Percentiles rank a stretch among this genome's conserved stretches.
Conservation (phyloP, 768 basidiomycete genomes). For the Filobasidium floriforme region DNA sequence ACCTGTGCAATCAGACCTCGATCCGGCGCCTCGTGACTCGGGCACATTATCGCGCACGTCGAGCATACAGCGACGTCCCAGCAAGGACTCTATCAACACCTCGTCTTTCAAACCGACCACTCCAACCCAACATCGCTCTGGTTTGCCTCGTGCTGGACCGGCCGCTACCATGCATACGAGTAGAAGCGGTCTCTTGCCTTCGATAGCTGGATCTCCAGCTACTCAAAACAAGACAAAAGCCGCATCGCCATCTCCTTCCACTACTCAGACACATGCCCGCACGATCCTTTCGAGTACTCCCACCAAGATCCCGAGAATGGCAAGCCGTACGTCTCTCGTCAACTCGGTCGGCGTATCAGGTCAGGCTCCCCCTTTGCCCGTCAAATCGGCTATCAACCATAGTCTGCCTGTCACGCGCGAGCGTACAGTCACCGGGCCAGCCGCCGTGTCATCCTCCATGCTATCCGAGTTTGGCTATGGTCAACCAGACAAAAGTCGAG, state of each 20-base stretch:
- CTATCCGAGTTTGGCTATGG: not conserved
- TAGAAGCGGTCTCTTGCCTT: slow-evolving; percentile 24
- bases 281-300: slow-evolving; percentile 32
- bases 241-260: slow-evolving; percentile 12
- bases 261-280: not conserved
- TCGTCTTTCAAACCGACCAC: not conserved
- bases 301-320: slow-evolving; percentile 45
- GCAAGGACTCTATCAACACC: not conserved
- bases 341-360: slow-evolving; percentile 17
- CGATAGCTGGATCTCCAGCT: slow-evolving; percentile 33
- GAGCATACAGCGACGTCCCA: not conserved
- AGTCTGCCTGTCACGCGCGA: not conserved
- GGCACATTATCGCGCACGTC: not conserved
- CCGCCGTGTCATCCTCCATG: not conserved
- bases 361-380: not conserved
- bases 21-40: not conserved
- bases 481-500: not conserved
- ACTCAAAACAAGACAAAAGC: not conserved
- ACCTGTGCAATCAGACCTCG: not conserved
- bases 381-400: not conserved
- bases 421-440: slow-evolving; percentile 1
- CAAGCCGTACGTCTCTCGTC: slow-evolving; percentile 26
- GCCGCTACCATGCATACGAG: slow-evolving; percentile 25
- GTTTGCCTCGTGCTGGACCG: not conserved
- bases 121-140: not conserved